phyloP scores from a whole-genome alignment of 2,329 filamentous ascomycete genomes.

The Xylariaceae sp. region DNA sequence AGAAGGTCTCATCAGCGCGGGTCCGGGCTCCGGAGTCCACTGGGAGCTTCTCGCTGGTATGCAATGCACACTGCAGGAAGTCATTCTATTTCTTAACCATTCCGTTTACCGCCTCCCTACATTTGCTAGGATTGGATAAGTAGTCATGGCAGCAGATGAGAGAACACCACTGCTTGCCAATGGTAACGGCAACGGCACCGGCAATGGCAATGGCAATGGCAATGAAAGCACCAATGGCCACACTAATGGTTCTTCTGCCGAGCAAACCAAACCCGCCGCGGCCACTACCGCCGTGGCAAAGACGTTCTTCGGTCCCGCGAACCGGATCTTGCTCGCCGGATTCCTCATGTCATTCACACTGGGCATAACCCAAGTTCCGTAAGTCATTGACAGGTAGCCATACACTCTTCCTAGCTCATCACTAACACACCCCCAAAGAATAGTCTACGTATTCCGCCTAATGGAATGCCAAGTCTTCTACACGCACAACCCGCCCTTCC shows the following conservation, averaged over 20 bases:
- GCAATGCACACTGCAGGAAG: no score
- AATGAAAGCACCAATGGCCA: no score
- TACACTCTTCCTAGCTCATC: not conserved
- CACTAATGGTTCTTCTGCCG: slow-evolving; percentile 4
- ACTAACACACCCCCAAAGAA: slow-evolving; percentile 35
- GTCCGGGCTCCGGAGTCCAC: no score
- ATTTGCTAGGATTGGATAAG: no score
- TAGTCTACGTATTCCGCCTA: slow-evolving; percentile 71
- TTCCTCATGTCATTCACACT: slow-evolving; percentile 43
- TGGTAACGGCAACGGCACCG: not conserved
- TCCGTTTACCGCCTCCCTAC: no score
- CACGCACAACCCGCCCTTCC: slow-evolving; percentile 60
- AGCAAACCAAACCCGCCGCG: not conserved
- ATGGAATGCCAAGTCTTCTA: slow-evolving; percentile 79
- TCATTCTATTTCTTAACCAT: no score
- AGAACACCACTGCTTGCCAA: slow-evolving; percentile 27
- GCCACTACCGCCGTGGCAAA: slow-evolving; percentile 16
- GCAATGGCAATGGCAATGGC: slow-evolving; percentile 12
- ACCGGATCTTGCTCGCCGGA: slow-evolving; percentile 42
- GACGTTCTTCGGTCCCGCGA: slow-evolving; percentile 36
- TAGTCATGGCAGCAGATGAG: slow-evolving; percentile 34
- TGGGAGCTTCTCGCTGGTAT: no score
- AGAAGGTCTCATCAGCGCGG: no score
- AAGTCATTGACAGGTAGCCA: slow-evolving; percentile 16
- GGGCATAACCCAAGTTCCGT: slow-evolving; percentile 43